phyloP scores from a whole-genome alignment of 2,329 filamentous ascomycete species.

The Ilyonectria mors-panacis region DNA sequence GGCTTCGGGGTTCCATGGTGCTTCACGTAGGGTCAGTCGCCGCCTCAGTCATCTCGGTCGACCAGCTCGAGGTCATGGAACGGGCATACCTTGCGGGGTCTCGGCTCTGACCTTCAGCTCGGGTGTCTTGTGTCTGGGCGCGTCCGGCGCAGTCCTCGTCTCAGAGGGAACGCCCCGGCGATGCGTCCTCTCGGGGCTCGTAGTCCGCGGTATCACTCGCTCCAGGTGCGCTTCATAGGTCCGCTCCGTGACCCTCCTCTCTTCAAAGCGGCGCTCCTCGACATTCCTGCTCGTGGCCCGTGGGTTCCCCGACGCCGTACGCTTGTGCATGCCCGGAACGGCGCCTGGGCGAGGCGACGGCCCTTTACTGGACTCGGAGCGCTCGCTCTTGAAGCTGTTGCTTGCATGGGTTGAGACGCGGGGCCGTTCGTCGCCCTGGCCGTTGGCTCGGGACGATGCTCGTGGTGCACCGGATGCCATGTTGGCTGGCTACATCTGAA shows the following conservation, averaged over 20 bases:
- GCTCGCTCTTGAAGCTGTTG: slow-evolving; percentile 54
- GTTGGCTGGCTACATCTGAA: slow-evolving; percentile 55
- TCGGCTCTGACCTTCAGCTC: slow-evolving; percentile 64
- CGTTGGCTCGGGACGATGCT: slow-evolving; percentile 61
- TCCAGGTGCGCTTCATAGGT: slow-evolving; percentile 74
- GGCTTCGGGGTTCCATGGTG: slow-evolving; percentile 84
- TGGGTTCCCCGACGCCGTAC: slow-evolving; percentile 70
- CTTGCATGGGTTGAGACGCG: slow-evolving; percentile 54
- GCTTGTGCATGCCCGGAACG: slow-evolving; percentile 65
- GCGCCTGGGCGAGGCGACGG: slow-evolving; percentile 53
- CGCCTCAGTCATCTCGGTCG: neutral
- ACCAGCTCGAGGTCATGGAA: neutral
- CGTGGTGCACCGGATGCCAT: slow-evolving; percentile 61
- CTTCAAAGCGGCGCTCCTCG: slow-evolving; percentile 62
- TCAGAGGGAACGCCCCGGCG: slow-evolving; percentile 55
- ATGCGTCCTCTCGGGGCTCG: slow-evolving; percentile 72
- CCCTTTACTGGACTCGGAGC: slow-evolving; percentile 55
- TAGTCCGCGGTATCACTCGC: slow-evolving; percentile 69
- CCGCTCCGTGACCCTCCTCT: slow-evolving; percentile 69
- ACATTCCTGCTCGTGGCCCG: slow-evolving; percentile 63
- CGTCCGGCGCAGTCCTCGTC: slow-evolving; percentile 57
- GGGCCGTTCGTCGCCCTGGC: slow-evolving; percentile 52
- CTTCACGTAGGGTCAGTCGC: slow-evolving; percentile 50
- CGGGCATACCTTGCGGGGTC: slow-evolving; percentile 63
- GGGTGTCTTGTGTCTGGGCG: slow-evolving; percentile 58